phyloP scores from a whole-genome alignment of 1,284 basidiomycete species.

The Uromyces viciae-fabae region DNA sequence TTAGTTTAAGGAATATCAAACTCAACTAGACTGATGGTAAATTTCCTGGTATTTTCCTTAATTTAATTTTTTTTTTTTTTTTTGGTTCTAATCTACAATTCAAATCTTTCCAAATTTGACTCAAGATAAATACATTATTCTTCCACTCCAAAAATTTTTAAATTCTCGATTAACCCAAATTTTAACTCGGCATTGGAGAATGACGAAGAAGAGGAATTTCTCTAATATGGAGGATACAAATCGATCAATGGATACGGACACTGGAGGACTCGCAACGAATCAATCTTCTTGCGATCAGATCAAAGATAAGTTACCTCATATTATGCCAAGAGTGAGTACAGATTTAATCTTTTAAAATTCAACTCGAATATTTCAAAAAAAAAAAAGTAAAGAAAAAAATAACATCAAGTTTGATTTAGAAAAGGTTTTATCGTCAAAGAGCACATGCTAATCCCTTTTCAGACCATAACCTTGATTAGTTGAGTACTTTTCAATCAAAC shows the following conservation, averaged over 20 bases:
- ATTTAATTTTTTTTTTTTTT: too few relatives aligned
- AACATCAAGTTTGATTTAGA: slow-evolving; percentile 61
- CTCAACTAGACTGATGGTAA: too few relatives aligned
- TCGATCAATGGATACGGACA: not conserved
- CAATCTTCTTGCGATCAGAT: not conserved
- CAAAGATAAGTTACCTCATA: slow-evolving; percentile 19
- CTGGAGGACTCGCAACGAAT: not conserved
- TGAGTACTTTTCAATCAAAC: not conserved
- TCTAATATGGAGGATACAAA: not conserved
- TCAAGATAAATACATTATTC: too few relatives aligned
- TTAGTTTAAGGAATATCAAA: too few relatives aligned
- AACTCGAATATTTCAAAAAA: too few relatives aligned
- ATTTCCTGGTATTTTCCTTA: too few relatives aligned
- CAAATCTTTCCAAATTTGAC: too few relatives aligned
- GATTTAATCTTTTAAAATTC: not conserved
- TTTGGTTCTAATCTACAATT: too few relatives aligned
- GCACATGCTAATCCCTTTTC: slow-evolving; percentile 98
- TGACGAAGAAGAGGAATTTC: slow-evolving; percentile 24
- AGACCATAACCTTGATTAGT: slow-evolving; percentile 86
- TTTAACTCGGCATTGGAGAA: too few relatives aligned
- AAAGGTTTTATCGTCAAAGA: slow-evolving; percentile 92
- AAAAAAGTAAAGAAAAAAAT: too few relatives aligned
- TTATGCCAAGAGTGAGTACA: slow-evolving; percentile 30
- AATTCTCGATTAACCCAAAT: too few relatives aligned
- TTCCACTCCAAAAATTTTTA: too few relatives aligned